A percentile compares a stretch with the other conserved stretches of the same genome.
These are phyloP conservation scores for Globisporangium radiosum DNA, from an alignment of 352 stramenopile genomes.

Conservation along the genomic window DNA sequence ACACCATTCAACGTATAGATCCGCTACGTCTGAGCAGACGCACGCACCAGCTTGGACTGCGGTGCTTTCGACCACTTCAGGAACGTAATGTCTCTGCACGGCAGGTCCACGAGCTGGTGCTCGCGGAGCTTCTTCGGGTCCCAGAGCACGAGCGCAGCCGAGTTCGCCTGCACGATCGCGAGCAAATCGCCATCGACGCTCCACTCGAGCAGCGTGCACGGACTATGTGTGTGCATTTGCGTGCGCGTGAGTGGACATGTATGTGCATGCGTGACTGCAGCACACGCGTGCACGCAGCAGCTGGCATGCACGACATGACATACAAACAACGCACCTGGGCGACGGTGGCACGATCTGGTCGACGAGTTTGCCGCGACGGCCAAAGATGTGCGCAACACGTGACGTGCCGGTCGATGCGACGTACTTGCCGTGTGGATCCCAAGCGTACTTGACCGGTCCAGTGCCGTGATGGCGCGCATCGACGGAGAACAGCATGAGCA, in stretches of 20 bases:
- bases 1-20: background rate
- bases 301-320: background rate
- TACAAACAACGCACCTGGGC: conserved; percentile 30
- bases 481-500: conserved; percentile 81
- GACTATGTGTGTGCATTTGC: conserved; percentile 15
- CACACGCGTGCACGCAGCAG: too few species aligned
- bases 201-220: conserved; percentile 73
- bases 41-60: conserved; percentile 37
- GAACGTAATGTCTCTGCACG: conserved; percentile 69
- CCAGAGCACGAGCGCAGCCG: conserved; percentile 63
- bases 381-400: conserved; percentile 72
- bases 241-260: background rate
- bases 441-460: conserved; percentile 72
- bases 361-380: conserved; percentile 58
- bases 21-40: background rate
- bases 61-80: conserved; percentile 78
- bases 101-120: conserved; percentile 61
- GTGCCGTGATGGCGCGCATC: conserved; percentile 69
- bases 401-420: conserved; percentile 71
- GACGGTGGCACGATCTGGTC: conserved; percentile 77
- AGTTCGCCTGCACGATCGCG: conserved; percentile 74
- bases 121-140: conserved; percentile 52
- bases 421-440: conserved; percentile 69
- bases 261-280: too few species aligned
- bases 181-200: conserved; percentile 59